phyloP scores from a whole-genome alignment of 2,329 filamentous ascomycete genomes.

The Dactylellina haptotyla region DNA sequence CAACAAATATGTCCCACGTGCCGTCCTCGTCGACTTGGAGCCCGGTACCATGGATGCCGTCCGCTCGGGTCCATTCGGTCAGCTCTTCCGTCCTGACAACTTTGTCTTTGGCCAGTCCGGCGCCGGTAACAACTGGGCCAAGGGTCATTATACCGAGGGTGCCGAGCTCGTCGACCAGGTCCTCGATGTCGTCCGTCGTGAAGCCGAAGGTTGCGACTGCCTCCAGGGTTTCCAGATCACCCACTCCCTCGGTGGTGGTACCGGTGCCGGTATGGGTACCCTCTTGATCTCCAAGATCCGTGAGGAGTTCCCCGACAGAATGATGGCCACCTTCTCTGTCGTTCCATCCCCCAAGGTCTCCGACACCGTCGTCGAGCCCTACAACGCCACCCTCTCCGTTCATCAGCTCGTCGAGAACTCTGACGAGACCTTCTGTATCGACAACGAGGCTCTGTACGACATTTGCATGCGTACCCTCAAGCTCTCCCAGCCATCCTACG shows the following conservation, averaged over 20 bases:
- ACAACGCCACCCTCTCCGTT: slow-evolving; percentile 98
- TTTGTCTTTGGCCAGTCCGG: slow-evolving; percentile 99
- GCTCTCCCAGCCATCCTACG: slow-evolving; percentile 97
- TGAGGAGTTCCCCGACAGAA: slow-evolving; percentile 99
- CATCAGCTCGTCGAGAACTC: slow-evolving; percentile 99
- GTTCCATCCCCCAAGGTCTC: slow-evolving; percentile 99
- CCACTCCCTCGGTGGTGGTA: slow-evolving; percentile 99
- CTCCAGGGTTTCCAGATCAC: slow-evolving; percentile 99
- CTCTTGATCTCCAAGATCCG: slow-evolving; percentile 99
- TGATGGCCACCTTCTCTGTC: slow-evolving; percentile 99
- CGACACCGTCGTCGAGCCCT: slow-evolving; percentile 98
- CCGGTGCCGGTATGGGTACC: slow-evolving; percentile 99
- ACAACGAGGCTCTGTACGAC: slow-evolving; percentile 99
- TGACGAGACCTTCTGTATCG: slow-evolving; percentile 99
- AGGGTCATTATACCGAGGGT: slow-evolving; percentile 99
- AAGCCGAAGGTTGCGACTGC: slow-evolving; percentile 99
- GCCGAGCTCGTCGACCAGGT: slow-evolving; percentile 98
- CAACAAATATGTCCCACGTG: slow-evolving; percentile 99
- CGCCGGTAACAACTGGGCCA: slow-evolving; percentile 99
- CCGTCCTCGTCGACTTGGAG: slow-evolving; percentile 98
- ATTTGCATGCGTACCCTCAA: slow-evolving; percentile 99
- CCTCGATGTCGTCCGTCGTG: slow-evolving; percentile 96
- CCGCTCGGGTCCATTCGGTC: slow-evolving; percentile 95
- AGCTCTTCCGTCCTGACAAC: slow-evolving; percentile 99
- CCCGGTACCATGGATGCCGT: slow-evolving; percentile 99